phyloP scores from a whole-genome alignment of 768 basidiomycete genomes.

The Leccinellum rugosiceps region DNA sequence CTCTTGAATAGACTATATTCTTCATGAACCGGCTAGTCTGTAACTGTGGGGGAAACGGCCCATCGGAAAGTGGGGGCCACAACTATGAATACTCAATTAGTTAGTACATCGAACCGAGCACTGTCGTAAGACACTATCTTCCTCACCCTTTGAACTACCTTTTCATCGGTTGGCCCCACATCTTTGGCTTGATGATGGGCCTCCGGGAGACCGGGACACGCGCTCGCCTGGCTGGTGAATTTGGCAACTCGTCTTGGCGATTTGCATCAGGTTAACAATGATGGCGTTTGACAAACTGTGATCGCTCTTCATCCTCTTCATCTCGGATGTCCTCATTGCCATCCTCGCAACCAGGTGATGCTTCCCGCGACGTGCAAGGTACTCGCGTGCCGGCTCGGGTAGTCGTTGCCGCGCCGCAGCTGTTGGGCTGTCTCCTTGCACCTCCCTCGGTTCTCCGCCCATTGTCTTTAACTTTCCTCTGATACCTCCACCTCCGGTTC shows the following conservation, averaged over 20 bases:
- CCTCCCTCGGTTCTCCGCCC: neutral
- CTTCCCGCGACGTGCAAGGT: no score
- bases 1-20: constrained; percentile 19
- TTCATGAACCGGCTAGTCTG: neutral
- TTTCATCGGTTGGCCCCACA: neutral
- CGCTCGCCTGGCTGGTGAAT: constrained; percentile 5
- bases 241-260: neutral
- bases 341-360: neutral
- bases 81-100: neutral
- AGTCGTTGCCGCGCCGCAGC: neutral
- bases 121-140: neutral
- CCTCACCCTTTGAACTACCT: neutral
- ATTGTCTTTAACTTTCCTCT: neutral
- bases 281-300: constrained; percentile 12
- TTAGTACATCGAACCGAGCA: neutral
- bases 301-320: constrained; percentile 1
- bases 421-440: neutral
- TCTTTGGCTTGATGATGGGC: no score
- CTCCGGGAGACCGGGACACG: constrained; percentile 12
- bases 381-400: neutral
- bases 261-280: constrained; percentile 7
- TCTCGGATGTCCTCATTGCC: neutral
- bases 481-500: neutral
- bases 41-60: constrained; percentile 1
- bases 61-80: no score